Percentiles rank a stretch among this genome's conserved stretches.
These are phyloP conservation scores for Pulicaria dysenterica DNA, from an alignment of 129 eudicot species.

Conservation along the genomic window DNA sequence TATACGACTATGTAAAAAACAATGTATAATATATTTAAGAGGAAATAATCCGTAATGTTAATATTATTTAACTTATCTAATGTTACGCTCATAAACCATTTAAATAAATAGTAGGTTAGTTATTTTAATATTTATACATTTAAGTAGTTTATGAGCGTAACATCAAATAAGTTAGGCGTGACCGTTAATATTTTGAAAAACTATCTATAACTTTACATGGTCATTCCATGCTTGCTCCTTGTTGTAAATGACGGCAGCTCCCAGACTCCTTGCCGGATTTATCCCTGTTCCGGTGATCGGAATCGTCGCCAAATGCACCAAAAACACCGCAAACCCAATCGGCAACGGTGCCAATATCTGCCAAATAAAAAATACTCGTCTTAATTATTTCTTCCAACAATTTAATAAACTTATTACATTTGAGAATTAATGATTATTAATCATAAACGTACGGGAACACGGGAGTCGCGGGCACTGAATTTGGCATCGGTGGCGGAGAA, in stretches of 20 bases:
- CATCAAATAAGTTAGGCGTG: too few relatives aligned
- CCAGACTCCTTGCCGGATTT: constrained; percentile 82
- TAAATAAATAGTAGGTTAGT: too few relatives aligned
- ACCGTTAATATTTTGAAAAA: too few relatives aligned
- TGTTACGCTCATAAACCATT: too few relatives aligned
- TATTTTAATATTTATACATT: too few relatives aligned
- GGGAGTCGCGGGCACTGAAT: constrained; percentile 82
- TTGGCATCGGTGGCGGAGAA: constrained; percentile 90
- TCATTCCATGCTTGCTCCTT: constrained; percentile 66
- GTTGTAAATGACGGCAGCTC: constrained; percentile 75
- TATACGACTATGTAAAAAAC: too few relatives aligned
- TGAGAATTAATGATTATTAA: too few relatives aligned
- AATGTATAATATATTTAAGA: too few relatives aligned
- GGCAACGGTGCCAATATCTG: constrained; percentile 63
- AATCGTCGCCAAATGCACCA: constrained; percentile 38
- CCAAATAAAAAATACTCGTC: neutral
- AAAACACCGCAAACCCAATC: constrained; percentile 35
- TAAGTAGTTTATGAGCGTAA: too few relatives aligned
- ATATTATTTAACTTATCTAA: too few relatives aligned
- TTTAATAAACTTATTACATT: neutral
- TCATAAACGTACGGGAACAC: constrained; percentile 61
- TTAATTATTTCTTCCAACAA: neutral
- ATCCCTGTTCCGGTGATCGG: constrained; percentile 64
- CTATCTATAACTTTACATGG: constrained; percentile 74
- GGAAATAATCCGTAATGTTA: too few relatives aligned